Evolutionary conservation across 306 rosid species (phyloP), one percentile per base, ranked within the genome.

Genomic region (Glycine latifolia): DNA sequence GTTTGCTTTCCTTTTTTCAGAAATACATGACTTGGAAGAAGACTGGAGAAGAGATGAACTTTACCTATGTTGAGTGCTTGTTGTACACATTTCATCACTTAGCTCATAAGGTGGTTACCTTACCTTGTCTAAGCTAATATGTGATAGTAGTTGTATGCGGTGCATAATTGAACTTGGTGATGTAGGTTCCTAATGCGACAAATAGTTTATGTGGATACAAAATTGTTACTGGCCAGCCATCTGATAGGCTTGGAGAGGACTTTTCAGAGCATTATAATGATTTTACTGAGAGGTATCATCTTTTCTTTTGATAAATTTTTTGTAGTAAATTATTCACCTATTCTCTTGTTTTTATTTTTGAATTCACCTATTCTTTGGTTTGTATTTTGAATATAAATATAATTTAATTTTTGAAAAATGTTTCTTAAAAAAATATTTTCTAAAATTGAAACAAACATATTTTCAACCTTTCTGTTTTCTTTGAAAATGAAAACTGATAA

Each of bases 231-330:
- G 98, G 98, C 79, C 99, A 96, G 79, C 99, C 99, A 79, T 96
- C 99, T 71, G 98, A 96, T 91, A 91, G 97, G 87, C 94, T 96
- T 80, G 99, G 99, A 59, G 99, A 93, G 86, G 98, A 96, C 89
- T 96, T 96, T 73, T 89, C 98, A 2, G 98, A 89, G 78, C 83
- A 75, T 33, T 86, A 86, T 81, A 88, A 89, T 83, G 97, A 96
- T 75, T 92, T 93, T 67, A 93, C 92, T 44, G 98, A 92, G 82
- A 96, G 99, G 99, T 92, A 85, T 73, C 4, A 73, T 41, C 63
- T 79, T 26, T 39, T 71, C 61, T 39, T 84, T 10, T 16, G 5
- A 12, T 53, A 44, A 2, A 53, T 0, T 52, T 79, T 47, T 65
- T 43, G 26, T 15, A 7, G 49, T 53, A 67, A 66, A 72, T 16